Percentiles rank a stretch among this genome's conserved stretches.
Evolutionary conservation across 306 rosid species (phyloP).

Genomic region (Delonix regia): DNA sequence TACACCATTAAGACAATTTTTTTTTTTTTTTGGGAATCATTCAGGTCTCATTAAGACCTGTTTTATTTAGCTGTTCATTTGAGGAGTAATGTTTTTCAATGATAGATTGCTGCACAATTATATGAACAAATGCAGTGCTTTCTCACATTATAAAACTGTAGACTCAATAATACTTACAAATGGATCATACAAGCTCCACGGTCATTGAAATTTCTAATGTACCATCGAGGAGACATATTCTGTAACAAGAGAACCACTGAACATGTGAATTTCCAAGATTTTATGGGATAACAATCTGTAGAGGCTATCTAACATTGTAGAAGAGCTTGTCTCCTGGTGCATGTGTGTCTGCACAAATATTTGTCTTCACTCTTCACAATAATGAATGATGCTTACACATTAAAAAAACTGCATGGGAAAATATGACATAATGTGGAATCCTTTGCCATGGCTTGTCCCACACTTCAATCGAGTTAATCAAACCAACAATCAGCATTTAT

Average conservation of each 20-base stretch:
- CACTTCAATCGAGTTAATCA: conserved; percentile 19
- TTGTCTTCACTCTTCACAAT: background rate
- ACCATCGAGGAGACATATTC: conserved; percentile 92
- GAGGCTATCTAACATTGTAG: conserved; percentile 19
- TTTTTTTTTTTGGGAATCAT: too few species aligned
- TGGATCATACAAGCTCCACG: conserved; percentile 66
- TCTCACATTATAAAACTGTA: conserved; percentile 22
- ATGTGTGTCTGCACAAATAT: background rate
- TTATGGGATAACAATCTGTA: conserved; percentile 8
- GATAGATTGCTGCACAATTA: background rate
- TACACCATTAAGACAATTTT: background rate
- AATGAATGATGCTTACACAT: background rate
- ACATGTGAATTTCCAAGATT: conserved; percentile 24
- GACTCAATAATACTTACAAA: conserved; percentile 63
- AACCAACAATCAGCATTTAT: conserved; percentile 16
- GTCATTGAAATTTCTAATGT: conserved; percentile 70
- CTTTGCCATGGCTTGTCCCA: conserved; percentile 20
- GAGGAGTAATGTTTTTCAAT: conserved; percentile 1
- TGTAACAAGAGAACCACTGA: conserved; percentile 44
- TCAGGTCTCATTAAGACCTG: background rate
- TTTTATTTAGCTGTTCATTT: background rate
- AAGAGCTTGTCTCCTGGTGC: conserved; percentile 4
- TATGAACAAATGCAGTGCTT: background rate
- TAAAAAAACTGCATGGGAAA: conserved; percentile 23
- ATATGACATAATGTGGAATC: conserved; percentile 18